Conservation (phyloP, 495 filamentous ascomycete genomes). For the Neurospora hispaniola region DNA sequence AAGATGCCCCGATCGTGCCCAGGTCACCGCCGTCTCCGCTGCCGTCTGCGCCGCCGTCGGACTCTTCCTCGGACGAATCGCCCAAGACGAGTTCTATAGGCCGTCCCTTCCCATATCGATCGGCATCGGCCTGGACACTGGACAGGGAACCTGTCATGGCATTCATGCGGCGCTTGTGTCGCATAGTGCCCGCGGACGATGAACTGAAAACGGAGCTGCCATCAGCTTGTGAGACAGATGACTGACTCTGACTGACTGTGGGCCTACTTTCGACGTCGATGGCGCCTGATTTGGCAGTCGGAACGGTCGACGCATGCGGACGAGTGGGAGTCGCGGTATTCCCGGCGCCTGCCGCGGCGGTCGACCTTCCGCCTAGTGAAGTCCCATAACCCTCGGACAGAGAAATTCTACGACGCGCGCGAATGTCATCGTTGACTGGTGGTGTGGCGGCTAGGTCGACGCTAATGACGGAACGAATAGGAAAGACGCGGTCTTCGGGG, state of each 20-base stretch:
- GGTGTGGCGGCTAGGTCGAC: conserved; percentile 42
- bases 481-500: conserved; percentile 61
- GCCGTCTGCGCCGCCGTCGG: conserved; percentile 2
- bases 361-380: background rate
- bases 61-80: conserved; percentile 23
- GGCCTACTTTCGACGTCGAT: background rate
- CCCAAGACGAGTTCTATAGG: conserved; percentile 22
- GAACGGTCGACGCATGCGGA: background rate
- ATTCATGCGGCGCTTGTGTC: conserved; percentile 12
- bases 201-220: background rate
- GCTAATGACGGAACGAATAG: conserved; percentile 71
- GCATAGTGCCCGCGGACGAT: background rate
- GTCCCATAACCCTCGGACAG: conserved; percentile 8
- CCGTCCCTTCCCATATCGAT: conserved; percentile 8
- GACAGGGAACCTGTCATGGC: conserved; percentile 16
- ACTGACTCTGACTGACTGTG: background rate
- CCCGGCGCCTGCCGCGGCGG: background rate
- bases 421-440: conserved; percentile 16
- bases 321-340: background rate
- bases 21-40: conserved; percentile 3
- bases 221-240: background rate
- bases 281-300: background rate
- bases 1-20: background rate
- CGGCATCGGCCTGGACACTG: conserved; percentile 21
- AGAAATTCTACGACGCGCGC: conserved; percentile 10